Conservation (phyloP, 805 yeast genomes). For the Starmerella lactis-condensi region DNA sequence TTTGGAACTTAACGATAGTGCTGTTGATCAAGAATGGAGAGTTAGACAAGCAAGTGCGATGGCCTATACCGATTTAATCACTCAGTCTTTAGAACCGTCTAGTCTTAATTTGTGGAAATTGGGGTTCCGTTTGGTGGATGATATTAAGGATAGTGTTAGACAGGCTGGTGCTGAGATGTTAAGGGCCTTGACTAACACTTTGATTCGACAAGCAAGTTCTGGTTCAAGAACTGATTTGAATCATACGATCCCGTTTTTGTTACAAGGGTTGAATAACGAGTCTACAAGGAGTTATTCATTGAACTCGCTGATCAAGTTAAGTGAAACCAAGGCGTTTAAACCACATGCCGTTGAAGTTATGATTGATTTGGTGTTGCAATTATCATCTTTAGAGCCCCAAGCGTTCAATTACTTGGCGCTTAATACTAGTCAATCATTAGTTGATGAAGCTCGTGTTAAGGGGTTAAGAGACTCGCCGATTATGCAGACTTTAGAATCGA, state of each 20-base stretch:
- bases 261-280: constrained; percentile 5
- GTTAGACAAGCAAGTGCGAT: constrained; percentile 70
- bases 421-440: constrained; percentile 36
- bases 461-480: constrained; percentile 68
- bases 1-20: constrained; percentile 42
- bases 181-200: constrained; percentile 23
- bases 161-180: constrained; percentile 58
- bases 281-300: constrained; percentile 36
- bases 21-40: constrained; percentile 82
- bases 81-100: constrained; percentile 7
- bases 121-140: constrained; percentile 82
- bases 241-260: constrained; percentile 8
- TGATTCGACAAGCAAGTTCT: constrained; percentile 3
- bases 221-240: constrained; percentile 2
- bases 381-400: constrained; percentile 86
- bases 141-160: constrained; percentile 82
- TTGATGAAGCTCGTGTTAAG: constrained; percentile 60
- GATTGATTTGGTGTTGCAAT: constrained; percentile 46
- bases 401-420: constrained; percentile 65
- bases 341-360: constrained; percentile 53
- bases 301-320: constrained; percentile 52
- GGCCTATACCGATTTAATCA: constrained; percentile 53
- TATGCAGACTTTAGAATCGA: constrained; percentile 65
- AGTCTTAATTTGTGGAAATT: constrained; percentile 55
- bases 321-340: constrained; percentile 36